These are phyloP conservation scores for Phialophora chinensis DNA, from an alignment of 2,329 filamentous ascomycete genomes.

Conservation along the genomic window DNA sequence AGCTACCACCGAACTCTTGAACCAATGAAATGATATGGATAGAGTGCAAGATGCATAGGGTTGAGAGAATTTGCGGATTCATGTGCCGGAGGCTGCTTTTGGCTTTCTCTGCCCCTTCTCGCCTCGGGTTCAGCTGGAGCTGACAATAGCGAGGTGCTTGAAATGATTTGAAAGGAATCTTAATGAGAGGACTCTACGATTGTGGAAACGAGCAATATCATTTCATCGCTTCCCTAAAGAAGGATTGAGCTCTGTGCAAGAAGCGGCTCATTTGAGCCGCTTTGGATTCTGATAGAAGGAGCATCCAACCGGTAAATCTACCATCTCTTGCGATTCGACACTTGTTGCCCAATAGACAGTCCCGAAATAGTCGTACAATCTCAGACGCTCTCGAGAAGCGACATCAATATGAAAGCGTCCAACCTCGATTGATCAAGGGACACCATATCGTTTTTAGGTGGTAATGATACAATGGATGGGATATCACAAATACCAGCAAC, in stretches of 20 bases:
- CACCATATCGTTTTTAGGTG: not conserved
- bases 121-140: not conserved
- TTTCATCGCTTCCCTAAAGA: conserved; percentile 15
- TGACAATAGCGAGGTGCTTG: not conserved
- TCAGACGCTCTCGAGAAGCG: not conserved
- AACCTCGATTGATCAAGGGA: not conserved
- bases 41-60: not conserved
- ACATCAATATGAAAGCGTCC: not conserved
- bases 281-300: conserved; percentile 1
- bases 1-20: not conserved
- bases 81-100: not conserved
- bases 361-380: conserved; percentile 15
- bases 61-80: not conserved
- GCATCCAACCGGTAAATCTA: not conserved
- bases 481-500: conserved; percentile 6
- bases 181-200: conserved; percentile 19
- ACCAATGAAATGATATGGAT: not conserved
- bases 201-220: conserved; percentile 3
- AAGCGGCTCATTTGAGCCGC: conserved; percentile 9
- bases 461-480: conserved; percentile 20
- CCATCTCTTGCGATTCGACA: not conserved
- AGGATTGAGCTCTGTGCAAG: conserved; percentile 10
- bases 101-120: not conserved
- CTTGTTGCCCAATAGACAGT: conserved; percentile 6
- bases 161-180: not conserved